Base-by-base conservation (phyloP, 2,329 filamentous ascomycete genomes). In the Capronia americana region DNA sequence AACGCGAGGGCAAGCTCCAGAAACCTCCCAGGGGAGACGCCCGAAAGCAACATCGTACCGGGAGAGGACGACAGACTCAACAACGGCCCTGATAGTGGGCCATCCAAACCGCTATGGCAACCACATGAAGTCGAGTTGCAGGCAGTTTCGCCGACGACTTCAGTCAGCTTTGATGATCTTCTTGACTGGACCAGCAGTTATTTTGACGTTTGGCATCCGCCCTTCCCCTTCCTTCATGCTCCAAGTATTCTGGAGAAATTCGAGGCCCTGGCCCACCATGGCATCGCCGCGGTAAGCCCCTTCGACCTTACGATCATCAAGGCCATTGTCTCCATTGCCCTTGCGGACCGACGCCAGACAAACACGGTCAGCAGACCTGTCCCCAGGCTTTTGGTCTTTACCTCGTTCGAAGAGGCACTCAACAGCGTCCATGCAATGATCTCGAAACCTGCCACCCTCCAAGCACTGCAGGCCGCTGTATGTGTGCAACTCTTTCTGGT, bases 161-260 rank as follows among this genome's bases (percentile, higher is more conserved):
- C 53, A 0, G 10, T 17, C 28, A 55, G 73, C 0, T 86, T 86
- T 65, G 82, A 85, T 8, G 77, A 83, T 20, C 75, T 86, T 17
- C 76, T 85, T 0, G 73, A 77, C 3, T 86, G 83, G 81, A 84
- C 82, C 5, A 78, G 77, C 57, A 82, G 79, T 55, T 88, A 86
- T 68, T 87, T 87, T 66, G 80, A 86, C 26, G 80, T 83, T 17
- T 87, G 85, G 86, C 86, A 87, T 68, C 81, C 84, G 0, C 79
- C 84, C 2, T 83, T 86, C 51, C 86, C 85, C 0, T 87, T 85
- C 60, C 76, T 87, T 4, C 83, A 86, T 68, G 86, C 83, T 0
- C 84, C 84, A 1, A 79, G 80, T 4, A 75, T 87, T 2, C 75
- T 87, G 1, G 75, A 77, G n/a, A 73, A 78, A 0, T 80, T 87